A percentile compares a stretch with the other conserved stretches of the same genome.
phyloP scores from a whole-genome alignment of 495 filamentous ascomycete genomes.

The Polyplosphaeria fusca region DNA sequence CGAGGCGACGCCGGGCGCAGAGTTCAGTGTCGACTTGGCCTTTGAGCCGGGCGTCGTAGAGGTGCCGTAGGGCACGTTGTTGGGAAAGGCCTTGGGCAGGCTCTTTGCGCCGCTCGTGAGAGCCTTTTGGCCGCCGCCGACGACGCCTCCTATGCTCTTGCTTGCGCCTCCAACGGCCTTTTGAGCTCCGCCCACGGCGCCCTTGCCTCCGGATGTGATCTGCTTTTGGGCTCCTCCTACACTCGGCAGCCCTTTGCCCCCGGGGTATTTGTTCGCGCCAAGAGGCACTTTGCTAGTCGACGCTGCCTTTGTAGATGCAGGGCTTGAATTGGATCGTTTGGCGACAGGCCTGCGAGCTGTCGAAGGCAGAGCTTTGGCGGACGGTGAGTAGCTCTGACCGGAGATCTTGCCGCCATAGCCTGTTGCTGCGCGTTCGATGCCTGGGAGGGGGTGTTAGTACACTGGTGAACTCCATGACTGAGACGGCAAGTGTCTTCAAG shows the following conservation, averaged over 20 bases:
- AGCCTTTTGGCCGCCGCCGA: background rate
- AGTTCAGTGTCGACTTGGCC: background rate
- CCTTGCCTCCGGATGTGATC: constrained; percentile 9
- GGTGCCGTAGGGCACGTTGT: background rate
- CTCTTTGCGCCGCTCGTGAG: background rate
- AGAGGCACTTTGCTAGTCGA: constrained; percentile 1
- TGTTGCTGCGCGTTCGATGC: constrained; percentile 24
- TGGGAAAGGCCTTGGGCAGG: background rate
- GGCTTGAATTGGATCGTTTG: constrained; percentile 26
- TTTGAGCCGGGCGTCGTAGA: background rate
- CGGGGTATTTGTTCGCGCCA: constrained; percentile 23
- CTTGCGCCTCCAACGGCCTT: constrained; percentile 1
- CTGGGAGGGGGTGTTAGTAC: constrained; percentile 12
- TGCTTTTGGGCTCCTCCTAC: background rate
- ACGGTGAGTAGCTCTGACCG: constrained; percentile 7
- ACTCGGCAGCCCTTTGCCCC: constrained; percentile 2
- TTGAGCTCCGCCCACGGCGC: constrained; percentile 6
- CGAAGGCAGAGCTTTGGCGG: constrained; percentile 1
- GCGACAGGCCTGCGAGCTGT: constrained; percentile 10
- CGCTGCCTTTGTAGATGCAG: constrained; percentile 12
- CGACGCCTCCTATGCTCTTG: background rate
- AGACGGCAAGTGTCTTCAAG: no score
- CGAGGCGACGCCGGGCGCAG: background rate
- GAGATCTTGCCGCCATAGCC: constrained; percentile 25
- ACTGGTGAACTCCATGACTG: no score